Percentiles rank a stretch among this genome's conserved stretches.
Conservation (phyloP, 1,284 basidiomycete genomes). For the Trichosporon sp. region DNA sequence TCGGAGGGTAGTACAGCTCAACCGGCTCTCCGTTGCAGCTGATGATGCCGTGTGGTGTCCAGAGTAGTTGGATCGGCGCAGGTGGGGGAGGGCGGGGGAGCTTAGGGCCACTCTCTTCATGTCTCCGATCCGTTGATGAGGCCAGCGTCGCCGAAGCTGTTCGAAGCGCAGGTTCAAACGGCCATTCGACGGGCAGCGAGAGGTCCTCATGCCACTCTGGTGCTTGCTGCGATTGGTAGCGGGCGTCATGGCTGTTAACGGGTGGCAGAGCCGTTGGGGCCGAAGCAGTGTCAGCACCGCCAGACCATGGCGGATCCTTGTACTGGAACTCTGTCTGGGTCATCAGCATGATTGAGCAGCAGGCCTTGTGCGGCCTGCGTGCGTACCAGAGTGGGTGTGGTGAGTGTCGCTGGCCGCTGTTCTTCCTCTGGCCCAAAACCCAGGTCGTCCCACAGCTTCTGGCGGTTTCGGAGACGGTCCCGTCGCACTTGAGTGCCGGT, state of each 20-base stretch:
- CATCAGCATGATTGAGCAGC: not conserved
- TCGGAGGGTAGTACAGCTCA: not conserved
- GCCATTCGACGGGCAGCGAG: not conserved
- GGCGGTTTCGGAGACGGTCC: not conserved
- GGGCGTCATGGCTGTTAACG: not conserved
- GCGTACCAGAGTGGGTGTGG: not conserved
- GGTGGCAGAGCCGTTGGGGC: not conserved
- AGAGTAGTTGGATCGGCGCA: not conserved
- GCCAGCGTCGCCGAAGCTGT: too few relatives aligned
- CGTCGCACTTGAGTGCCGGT: not conserved
- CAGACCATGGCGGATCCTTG: not conserved
- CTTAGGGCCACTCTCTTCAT: too few relatives aligned
- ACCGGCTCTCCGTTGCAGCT: slow-evolving; percentile 1
- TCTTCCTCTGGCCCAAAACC: not conserved
- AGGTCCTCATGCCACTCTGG: not conserved
- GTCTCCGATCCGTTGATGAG: too few relatives aligned
- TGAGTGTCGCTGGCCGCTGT: not conserved
- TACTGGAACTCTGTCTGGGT: not conserved
- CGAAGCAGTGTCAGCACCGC: not conserved
- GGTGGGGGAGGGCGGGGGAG: not conserved
- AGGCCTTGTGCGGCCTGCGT: not conserved
- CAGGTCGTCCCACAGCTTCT: not conserved
- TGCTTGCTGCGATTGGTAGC: not conserved
- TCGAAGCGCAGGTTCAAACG: not conserved
- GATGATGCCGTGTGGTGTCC: slow-evolving; percentile 11